Evolutionary conservation across 2,329 filamentous ascomycete species (phyloP), one percentile per base, ranked within the genome.

Genomic region (Cladophialophora yegresii): DNA sequence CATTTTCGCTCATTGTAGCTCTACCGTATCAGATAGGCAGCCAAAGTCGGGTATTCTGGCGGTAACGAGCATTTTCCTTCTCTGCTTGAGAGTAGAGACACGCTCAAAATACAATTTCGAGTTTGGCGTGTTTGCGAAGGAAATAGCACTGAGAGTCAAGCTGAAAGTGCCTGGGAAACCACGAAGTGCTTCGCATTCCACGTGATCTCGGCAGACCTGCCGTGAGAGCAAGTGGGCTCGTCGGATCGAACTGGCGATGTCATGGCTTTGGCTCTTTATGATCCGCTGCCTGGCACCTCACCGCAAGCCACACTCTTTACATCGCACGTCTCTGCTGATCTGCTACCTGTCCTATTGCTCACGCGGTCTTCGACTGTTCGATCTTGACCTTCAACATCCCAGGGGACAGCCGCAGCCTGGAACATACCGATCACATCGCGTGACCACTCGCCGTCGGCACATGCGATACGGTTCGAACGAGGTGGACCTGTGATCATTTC

Each of bases 391-490:
- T 20, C 28, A 28, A 20, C 23, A 50, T 32, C 10, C 20, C 8
- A 9, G n/a, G 36, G 8, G 36, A 43, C 16, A n/a, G 1, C n/a
- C 8, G n/a, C 36, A n/a, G 16, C 36, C 36, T 16, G 36, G 13
- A 43, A 7, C 36, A 20, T 13, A n/a, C 36, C 4, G 7, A 8
- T 43, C 36, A 43, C 36, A 43, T 43, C 36, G 36, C 16, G 36
- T 16, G 26, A 12, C 49, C 32, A 58, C 9, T 53, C 28, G 36
- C 28, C 16, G 30, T 57, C 58, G 55, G 59, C 43, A 50, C 50
- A 66, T 61, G 65, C 65, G 65, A 67, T 66, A 69, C 51, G 59
- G 53, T 61, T 63, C 57, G 45, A 51, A 47, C 26, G 32, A 32
- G 22, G 45, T 57, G 55, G 58, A 64, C 47, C 40, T 12, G 47